Base-by-base conservation (phyloP, 192 early-diverging fungal species). In the Thamnidium elegans region DNA sequence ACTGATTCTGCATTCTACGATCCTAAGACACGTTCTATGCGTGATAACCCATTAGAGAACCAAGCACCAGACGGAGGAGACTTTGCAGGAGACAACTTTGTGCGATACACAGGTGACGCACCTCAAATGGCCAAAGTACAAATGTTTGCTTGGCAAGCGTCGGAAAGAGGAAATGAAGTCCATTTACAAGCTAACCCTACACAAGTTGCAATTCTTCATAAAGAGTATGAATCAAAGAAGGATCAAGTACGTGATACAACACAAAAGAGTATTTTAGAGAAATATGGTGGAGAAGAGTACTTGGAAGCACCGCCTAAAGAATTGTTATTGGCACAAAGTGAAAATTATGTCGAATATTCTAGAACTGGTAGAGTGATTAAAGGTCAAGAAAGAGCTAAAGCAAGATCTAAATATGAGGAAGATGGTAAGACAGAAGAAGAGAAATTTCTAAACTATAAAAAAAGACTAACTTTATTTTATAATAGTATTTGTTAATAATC, bases 11-110 rank as follows among this genome's bases (percentile, higher is more conserved):
- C 95, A 1, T 90, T 94, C 83, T 99, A 99, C 66, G 97, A 99
- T 78, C 97, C 97, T 39, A 99, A 99, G 70, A 96, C 97, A 3
- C 86, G 96, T 31, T 95, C 95, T 1, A 99, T 99, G 97, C 89
- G 97, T 68, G 96, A 98, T 62, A 97, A 98, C 76, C 97, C 97
- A 8, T 78, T 87, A 55, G 82, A 81, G 31, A 86, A 87, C 32
- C 21, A 67, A 31, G 44, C 15, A 1, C 78, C 82, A 34, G 89
- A 89, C 44, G 78, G 87, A 56, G 73, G 58, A 32, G 71, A 71
- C 32, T 92, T 86, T 61, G 87, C 93, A 4, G 97, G 95, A 42
- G 97, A 99, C 72, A 97, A 98, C 67, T 96, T 96, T 78, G 79
- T 89, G 20, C 81, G 95, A 32, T 97, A 91, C 71, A 87, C 95